Evolutionary conservation across 257 asterid genomes (phyloP), one percentile per base, ranked within the genome.

Genomic region (Solanum dulcamara): DNA sequence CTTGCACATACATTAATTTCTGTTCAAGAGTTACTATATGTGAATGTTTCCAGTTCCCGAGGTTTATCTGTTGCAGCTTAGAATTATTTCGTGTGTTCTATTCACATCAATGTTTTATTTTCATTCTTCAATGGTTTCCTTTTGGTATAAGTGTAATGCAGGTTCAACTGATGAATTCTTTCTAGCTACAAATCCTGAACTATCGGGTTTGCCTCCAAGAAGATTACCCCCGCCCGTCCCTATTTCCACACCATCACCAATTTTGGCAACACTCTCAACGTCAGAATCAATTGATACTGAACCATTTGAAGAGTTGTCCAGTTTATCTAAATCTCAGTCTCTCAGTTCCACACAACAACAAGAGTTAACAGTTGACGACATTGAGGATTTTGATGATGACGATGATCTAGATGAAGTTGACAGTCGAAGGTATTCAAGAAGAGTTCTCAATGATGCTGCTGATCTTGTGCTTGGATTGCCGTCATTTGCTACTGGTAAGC

Each of bases 151-250:
- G 99, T 94, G 91, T 75, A 92, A 91, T 91, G 96, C 98, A 94
- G 99, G 98, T 88, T 86, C 93, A 57, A 68, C 92, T 12, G 93
- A 89, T 84, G 99, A 93, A 82, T 96, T 96, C 93, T 96, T 95
- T 90, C 93, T 96, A 87, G 98, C 91, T 57, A 95, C 98, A 6
- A 72, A 89, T 83, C 90, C 95, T n/a, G 93, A 92, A 84, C 75
- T 94, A 83, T 95, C 98, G 55, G 98, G 98, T 86, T 92, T 97
- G 75, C 98, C 99, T 85, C 99, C 99, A 48, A 87, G 93, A 90
- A 95, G 97, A 87, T 77, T 89, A 46, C 99, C 99, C 75, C 99
- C 99, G 8, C 46, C 89, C 3, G 92, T 75, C 71, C 95, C 98
- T 79, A 75, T 66, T 59, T 83, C 87, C 86, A 91, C 90, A 51